Conservation (phyloP, 139 green algal species). For the Coccomyxa sp. region DNA sequence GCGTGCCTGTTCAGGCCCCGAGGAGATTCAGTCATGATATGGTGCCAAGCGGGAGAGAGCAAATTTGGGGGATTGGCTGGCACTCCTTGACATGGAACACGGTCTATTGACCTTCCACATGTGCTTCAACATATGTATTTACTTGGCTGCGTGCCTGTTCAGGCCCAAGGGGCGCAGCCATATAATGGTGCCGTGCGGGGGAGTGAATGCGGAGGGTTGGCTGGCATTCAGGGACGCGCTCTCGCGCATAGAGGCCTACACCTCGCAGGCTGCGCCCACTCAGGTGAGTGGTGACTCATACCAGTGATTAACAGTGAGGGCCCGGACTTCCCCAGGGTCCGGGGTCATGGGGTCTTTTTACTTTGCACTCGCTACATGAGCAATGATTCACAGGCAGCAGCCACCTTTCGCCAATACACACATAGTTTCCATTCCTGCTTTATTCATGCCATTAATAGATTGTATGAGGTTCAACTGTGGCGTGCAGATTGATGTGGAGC, state of each 20-base stretch:
- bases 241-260: not conserved
- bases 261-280: not conserved
- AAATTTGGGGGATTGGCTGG: too few relatives aligned
- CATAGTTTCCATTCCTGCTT: not conserved
- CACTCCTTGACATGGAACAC: too few relatives aligned
- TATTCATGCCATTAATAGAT: not conserved
- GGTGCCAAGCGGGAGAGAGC: too few relatives aligned
- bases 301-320: not conserved
- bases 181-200: not conserved
- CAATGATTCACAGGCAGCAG: not conserved
- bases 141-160: too few relatives aligned
- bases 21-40: too few relatives aligned
- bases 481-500: too few relatives aligned
- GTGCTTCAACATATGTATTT: too few relatives aligned
- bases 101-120: too few relatives aligned
- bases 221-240: not conserved
- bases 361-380: not conserved
- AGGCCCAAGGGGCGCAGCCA: constrained; percentile 4
- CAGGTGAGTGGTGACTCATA: not conserved
- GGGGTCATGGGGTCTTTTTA: not conserved
- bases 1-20: too few relatives aligned
- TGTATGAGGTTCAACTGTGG: too few relatives aligned
- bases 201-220: not conserved
- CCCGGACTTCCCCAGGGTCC: not conserved
- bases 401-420: not conserved